phyloP scores from a whole-genome alignment of 306 rosid genomes.

The Glycine soja region DNA sequence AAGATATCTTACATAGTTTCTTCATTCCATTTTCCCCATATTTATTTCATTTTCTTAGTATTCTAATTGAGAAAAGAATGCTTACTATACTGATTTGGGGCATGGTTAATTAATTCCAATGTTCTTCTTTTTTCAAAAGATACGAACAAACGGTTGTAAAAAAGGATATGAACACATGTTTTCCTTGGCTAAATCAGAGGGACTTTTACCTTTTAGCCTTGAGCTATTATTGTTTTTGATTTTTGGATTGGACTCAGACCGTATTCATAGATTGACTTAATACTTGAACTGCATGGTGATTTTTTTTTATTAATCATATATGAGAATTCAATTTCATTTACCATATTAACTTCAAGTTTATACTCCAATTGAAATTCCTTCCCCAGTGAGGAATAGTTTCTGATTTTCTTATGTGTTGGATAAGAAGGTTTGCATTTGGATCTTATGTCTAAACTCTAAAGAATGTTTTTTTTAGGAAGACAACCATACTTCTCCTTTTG shows the following conservation, averaged over 20 bases:
- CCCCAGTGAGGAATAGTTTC: neutral
- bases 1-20: constrained; percentile 54
- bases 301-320: neutral
- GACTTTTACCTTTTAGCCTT: neutral
- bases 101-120: constrained; percentile 18
- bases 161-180: too few species aligned
- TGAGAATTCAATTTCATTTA: neutral
- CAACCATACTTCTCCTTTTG: too few species aligned
- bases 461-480: too few species aligned
- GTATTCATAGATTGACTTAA: neutral
- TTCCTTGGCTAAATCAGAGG: neutral
- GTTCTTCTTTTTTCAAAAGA: neutral
- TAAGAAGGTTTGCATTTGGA: too few species aligned
- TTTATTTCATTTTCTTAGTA: constrained; percentile 35
- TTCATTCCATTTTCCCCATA: constrained; percentile 3
- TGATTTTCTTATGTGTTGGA: too few species aligned
- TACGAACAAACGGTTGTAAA: neutral
- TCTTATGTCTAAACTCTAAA: too few species aligned
- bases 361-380: constrained; percentile 19
- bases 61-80: constrained; percentile 2
- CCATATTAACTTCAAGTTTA: neutral
- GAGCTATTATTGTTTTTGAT: neutral
- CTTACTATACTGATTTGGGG: neutral
- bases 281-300: neutral
- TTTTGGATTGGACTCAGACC: constrained; percentile 20